Evolutionary conservation across 2,329 filamentous ascomycete species (phyloP), one percentile per base, ranked within the genome.

Genomic region (Trichoderma koningii): DNA sequence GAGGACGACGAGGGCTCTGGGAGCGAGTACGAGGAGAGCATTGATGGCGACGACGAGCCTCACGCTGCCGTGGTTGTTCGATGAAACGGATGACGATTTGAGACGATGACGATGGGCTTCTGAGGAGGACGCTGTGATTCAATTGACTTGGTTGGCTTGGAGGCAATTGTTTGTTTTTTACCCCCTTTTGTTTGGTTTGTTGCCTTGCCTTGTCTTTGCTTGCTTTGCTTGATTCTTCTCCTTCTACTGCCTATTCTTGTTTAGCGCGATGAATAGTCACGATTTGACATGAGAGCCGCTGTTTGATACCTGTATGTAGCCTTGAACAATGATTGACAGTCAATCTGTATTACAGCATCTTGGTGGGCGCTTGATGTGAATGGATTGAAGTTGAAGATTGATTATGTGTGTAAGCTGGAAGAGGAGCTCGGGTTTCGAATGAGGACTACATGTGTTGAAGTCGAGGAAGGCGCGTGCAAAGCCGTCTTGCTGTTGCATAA

Each of bases 11-110:
- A 78, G n/a, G 78, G 80, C 48, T 75, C 73, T 28, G 76, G 73
- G 30, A 83, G 81, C 66, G 80, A 84, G 64, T 64, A 64, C 17
- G 53, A 63, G 50, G 60, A 63, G 26, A 63, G 60, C 41, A 55
- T 63, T 17, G 60, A 63, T 51, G 60, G 60, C 41, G 60, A 63
- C 15, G 60, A 63, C 14, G 60, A 63, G 28, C 60, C 60, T 4
- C 61, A 64, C 7, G 61, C 61, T 12, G 44, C 52, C 1, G 61
- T 64, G 23, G 61, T 64, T 42, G 52, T 55, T 50, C 42, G 61
- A 7, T 55, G 56, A 45, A 28, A 6, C 9, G 34, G 21, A 51
- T 21, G 44, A 64, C 14, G 17, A 30, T 26, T 48, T 34, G 61
- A 42, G 34, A 38, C 14, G 34, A 38, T 38, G 34, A 38, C 12